Evolutionary conservation across 306 rosid genomes (phyloP), one percentile per base, ranked within the genome.

Genomic region (Coriaria nepalensis): DNA sequence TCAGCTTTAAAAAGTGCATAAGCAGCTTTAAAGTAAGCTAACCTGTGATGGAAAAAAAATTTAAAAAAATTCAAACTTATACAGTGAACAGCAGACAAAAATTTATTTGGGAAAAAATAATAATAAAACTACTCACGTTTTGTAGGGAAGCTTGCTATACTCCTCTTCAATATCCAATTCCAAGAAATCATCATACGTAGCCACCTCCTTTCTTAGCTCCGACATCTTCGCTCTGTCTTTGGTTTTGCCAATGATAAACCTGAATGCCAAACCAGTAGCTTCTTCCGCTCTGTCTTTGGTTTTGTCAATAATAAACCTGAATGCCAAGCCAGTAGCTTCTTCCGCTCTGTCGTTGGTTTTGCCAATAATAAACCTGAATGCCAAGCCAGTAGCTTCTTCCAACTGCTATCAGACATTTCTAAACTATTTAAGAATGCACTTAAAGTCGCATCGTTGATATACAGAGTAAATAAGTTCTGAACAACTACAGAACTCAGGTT

Each of bases 111-210:
- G 29, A 20, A 20, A 20, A 3, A 3, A 20, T 33, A 52, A 45
- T 44, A 54, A 2, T 43, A 48, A 50, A 51, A 65, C 71, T 67
- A 85, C 96, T 79, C 68, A 86, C 98, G 99, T 92, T 82, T 86
- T 92, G 74, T 92, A 78, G 56, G 99, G 99, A 53, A 92, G 99
- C 79, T 78, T 92, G 75, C 93, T 82, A 67, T 92, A 92, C 94
- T 92, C 93, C 85, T 86, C 99, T 78, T 92, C 83, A 8, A 86
- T 73, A 74, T 92, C 99, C 79, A 92, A 47, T 29, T 63, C 74
- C 81, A 92, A 59, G 69, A 92, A 85, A 58, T 92, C 99, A 41
- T 92, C 94, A 13, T 78, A 79, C 61, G 66, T 62, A 4, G 86
- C 83, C 12, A 82, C 53, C 70, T 92, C 99, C 62, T 49, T 75